These are phyloP conservation scores for Vigna mungo DNA, from an alignment of 306 rosid species.

Conservation along the genomic window DNA sequence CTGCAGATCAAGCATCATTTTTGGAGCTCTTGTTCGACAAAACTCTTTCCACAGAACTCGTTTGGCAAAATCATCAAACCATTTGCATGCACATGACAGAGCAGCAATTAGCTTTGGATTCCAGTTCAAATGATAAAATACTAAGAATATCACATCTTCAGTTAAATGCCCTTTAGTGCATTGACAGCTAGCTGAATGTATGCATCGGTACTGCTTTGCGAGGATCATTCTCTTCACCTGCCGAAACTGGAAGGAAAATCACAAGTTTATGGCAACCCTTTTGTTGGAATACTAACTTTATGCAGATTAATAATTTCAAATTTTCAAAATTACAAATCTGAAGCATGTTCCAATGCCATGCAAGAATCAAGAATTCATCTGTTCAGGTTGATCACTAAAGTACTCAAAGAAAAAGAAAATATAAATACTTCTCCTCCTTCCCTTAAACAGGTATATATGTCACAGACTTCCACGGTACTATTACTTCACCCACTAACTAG, in stretches of 20 bases:
- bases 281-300: not conserved
- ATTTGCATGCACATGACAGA: conserved; percentile 89
- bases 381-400: not conserved
- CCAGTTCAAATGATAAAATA: conserved; percentile 79
- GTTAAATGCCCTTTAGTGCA: conserved; percentile 91
- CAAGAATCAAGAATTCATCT: not conserved
- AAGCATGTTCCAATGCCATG: conserved; percentile 4
- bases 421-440: no score
- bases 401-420: no score
- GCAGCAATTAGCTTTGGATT: conserved; percentile 88
- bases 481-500: conserved; percentile 22
- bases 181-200: conserved; percentile 90
- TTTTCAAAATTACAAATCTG: not conserved
- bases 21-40: conserved; percentile 86
- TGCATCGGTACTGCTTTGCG: conserved; percentile 89
- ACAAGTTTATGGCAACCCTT: conserved; percentile 31
- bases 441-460: not conserved
- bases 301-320: not conserved
- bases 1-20: conserved; percentile 90
- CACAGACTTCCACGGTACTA: conserved; percentile 6
- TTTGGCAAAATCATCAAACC: conserved; percentile 98
- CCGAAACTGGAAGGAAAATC: conserved; percentile 20
- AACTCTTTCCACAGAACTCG: conserved; percentile 96
- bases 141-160: conserved; percentile 82
- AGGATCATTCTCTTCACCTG: conserved; percentile 76